phyloP scores from a whole-genome alignment of 371 early-diverging fungal species.

The Conidiobolus incongruus region DNA sequence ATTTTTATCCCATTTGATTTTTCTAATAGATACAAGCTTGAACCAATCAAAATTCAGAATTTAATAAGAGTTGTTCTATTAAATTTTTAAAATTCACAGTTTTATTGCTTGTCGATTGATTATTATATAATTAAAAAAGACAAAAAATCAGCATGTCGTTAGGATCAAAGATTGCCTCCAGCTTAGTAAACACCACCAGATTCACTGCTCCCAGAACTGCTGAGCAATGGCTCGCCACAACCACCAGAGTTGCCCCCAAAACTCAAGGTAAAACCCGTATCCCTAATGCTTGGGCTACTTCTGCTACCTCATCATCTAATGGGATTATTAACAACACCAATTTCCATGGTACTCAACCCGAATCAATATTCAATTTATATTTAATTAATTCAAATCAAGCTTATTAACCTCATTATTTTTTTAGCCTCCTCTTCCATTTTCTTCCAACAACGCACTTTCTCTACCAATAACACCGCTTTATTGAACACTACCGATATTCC shows the following conservation, averaged over 20 bases:
- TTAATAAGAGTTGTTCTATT: too few relatives aligned
- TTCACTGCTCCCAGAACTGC: neutral
- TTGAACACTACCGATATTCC: constrained; percentile 30
- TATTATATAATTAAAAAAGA: neutral
- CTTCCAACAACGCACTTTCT: constrained; percentile 24
- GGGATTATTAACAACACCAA: neutral
- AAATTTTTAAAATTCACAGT: too few relatives aligned
- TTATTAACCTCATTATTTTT: neutral
- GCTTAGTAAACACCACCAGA: neutral
- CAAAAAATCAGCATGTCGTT: neutral
- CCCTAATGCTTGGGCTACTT: neutral
- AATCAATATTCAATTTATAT: neutral
- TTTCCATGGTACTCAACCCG: constrained; percentile 4
- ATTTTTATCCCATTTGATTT: too few relatives aligned
- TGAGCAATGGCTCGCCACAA: neutral
- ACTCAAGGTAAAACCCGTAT: neutral
- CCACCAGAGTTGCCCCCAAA: neutral
- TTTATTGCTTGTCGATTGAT: too few relatives aligned
- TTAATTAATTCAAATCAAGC: neutral
- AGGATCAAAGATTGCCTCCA: neutral
- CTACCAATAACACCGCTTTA: constrained; percentile 8
- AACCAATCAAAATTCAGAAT: too few relatives aligned
- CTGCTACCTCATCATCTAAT: neutral
- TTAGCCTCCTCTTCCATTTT: constrained; percentile 11
- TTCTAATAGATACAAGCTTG: too few relatives aligned